phyloP scores from a whole-genome alignment of 148 eudicot species.

The Silene conica region DNA sequence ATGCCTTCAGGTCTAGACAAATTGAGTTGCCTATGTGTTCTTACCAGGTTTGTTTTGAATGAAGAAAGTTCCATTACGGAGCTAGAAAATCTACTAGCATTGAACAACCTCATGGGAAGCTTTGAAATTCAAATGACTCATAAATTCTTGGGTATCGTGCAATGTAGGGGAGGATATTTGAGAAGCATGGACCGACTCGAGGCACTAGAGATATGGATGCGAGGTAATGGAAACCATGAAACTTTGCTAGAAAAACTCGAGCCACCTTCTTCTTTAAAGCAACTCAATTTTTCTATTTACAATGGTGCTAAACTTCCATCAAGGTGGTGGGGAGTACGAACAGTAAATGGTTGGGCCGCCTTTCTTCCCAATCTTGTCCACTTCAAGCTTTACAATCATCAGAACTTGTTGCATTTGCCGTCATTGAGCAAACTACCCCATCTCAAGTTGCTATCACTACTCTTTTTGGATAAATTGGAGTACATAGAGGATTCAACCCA shows the following conservation, averaged over 20 bases:
- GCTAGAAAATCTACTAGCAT: neutral
- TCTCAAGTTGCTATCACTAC: neutral
- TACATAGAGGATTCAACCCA: neutral
- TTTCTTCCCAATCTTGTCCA: neutral
- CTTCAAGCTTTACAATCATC: neutral
- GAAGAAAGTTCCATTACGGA: neutral
- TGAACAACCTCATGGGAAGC: neutral
- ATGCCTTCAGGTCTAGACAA: conserved; percentile 14
- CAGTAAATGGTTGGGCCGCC: neutral
- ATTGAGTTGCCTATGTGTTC: neutral
- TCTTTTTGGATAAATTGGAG: neutral
- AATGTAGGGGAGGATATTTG: neutral
- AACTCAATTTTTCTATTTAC: neutral
- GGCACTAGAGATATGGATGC: neutral
- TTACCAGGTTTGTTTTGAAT: conserved; percentile 6
- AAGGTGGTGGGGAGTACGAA: neutral
- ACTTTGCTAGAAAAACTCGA: neutral
- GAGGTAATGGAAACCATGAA: neutral
- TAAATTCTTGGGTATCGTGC: neutral
- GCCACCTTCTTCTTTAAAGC: neutral
- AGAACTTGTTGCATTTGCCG: conserved; percentile 1
- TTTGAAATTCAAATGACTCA: neutral
- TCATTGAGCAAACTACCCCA: neutral
- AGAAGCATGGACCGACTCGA: neutral
- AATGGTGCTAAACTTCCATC: neutral